Evolutionary conservation across 1,284 basidiomycete species (phyloP).

Genomic region (Ustilago cynodontis): DNA sequence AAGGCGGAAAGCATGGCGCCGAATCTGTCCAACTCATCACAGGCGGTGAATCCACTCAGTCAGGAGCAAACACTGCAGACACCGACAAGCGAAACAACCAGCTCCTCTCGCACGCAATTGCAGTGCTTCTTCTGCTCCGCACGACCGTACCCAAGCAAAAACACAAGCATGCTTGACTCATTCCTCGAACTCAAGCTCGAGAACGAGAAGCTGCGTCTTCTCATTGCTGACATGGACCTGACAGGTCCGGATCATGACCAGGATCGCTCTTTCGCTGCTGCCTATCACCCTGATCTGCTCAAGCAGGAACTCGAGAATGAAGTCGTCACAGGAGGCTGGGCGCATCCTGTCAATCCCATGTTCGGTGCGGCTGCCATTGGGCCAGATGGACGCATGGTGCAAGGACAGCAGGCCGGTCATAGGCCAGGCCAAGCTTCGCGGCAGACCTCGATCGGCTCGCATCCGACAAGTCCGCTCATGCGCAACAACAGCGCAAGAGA

Average conservation of each 20-base stretch:
- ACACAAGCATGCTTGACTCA: conserved; percentile 63
- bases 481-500: conserved; percentile 38
- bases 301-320: conserved; percentile 53
- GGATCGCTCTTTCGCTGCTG: conserved; percentile 32
- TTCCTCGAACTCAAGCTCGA: conserved; percentile 67
- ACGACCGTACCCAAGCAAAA: conserved; percentile 62
- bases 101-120: conserved; percentile 26
- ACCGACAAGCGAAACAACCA: conserved; percentile 41
- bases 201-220: conserved; percentile 60
- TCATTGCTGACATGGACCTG: conserved; percentile 53
- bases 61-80: conserved; percentile 45
- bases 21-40: conserved; percentile 24
- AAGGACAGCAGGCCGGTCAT: conserved; percentile 5
- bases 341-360: conserved; percentile 39
- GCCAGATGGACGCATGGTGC: conserved; percentile 35
- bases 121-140: conserved; percentile 65
- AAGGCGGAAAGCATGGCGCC: conserved; percentile 37
- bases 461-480: conserved; percentile 47
- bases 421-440: conserved; percentile 27
- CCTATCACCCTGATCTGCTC: conserved; percentile 49
- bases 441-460: conserved; percentile 44
- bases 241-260: conserved; percentile 36
- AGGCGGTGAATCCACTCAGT: conserved; percentile 39
- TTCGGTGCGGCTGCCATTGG: conserved; percentile 37
- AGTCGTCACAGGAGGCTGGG: conserved; percentile 20